Evolutionary conservation across 2,329 filamentous ascomycete genomes (phyloP).

Genomic region (Verticillium alfalfae): DNA sequence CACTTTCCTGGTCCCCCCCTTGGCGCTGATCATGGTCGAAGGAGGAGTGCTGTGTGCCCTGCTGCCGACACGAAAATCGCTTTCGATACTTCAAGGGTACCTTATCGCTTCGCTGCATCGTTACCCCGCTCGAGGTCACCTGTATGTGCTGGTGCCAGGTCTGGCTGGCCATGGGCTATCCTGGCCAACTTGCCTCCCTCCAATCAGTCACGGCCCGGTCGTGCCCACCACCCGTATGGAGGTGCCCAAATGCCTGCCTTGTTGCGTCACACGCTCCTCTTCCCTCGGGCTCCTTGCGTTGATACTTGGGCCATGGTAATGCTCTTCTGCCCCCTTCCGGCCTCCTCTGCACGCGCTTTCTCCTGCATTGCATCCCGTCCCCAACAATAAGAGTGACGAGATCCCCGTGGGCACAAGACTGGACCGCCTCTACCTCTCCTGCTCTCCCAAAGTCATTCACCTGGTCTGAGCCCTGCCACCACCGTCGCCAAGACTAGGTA

Average conservation of each 20-base stretch:
- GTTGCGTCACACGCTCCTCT: neutral
- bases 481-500: neutral
- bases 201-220: neutral
- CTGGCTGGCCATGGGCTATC: neutral
- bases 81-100: neutral
- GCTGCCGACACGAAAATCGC: neutral
- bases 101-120: neutral
- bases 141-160: neutral
- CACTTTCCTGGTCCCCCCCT: neutral
- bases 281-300: neutral
- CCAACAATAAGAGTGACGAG: neutral
- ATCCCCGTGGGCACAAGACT: neutral
- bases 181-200: neutral
- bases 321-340: neutral
- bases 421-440: neutral
- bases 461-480: neutral
- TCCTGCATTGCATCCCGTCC: neutral
- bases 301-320: neutral
- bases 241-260: neutral
- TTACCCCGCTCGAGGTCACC: neutral
- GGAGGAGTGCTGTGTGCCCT: neutral
- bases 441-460: neutral
- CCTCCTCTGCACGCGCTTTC: neutral
- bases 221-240: neutral
- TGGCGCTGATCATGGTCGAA: neutral